Base-by-base conservation (phyloP, 495 filamentous ascomycete species). In the Antarctomyces pellizariae region DNA sequence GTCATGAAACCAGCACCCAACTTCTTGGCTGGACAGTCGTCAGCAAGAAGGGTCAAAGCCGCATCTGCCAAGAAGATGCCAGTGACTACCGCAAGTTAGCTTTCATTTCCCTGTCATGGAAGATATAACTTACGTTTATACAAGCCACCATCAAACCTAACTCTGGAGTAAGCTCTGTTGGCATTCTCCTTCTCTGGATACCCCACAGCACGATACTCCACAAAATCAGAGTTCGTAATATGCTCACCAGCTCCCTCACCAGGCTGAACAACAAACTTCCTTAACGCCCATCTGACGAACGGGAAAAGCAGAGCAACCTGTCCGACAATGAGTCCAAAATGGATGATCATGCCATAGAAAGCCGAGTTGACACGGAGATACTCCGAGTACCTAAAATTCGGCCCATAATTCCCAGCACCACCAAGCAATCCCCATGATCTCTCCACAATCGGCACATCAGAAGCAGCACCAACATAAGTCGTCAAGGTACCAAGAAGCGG, bases 361-460 rank as follows among this genome's bases (percentile, higher is more conserved):
- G 47, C 48, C 39, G 65, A 78, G 6, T 60, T 56, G 0, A 67
- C 59, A 17, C 55, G 61, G 44, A 67, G 53, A 42, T 71, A 78
- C 40, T 82, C 71, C 16, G 50, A 54, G 45, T 73, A 80, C 16
- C 57, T 53, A 45, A 91, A 91, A 2, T 63, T 59, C 3, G 64
- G 58, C 0, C 80, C 80, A 47, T 89, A 86, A 23, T 59, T 49
- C 4, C 52, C 44, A n/a, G 50, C 49, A 3, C 58, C 52, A 7
- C 64, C 56, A 30, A 79, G 54, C 3, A 92, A 43, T 3, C 71
- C 75, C 69, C 79, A 86, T 20, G 61, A 67, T 28, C 80, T 68
- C 29, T 83, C 62, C 5, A 86, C 70, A 22, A 72, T 61, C 13
- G 67, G 60, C 4, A 58, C 48, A 35, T 92, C 75, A 0, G 67